Conservation (phyloP, 2,329 filamentous ascomycete genomes). For the Alternaria metachromatica region DNA sequence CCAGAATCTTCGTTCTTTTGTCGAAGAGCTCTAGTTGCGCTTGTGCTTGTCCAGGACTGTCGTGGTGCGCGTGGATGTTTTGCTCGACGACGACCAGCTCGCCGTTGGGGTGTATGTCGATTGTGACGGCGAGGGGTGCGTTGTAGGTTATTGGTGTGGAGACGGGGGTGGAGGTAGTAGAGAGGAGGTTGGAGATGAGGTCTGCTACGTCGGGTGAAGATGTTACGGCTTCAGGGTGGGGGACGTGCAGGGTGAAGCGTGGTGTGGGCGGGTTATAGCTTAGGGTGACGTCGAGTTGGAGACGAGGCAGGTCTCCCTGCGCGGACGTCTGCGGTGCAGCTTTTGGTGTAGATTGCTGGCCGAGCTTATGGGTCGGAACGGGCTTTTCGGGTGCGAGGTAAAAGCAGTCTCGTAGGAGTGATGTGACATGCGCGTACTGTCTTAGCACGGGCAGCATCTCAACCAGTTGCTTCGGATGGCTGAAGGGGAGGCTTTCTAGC, state of each 20-base stretch:
- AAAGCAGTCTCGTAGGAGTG: slow-evolving; percentile 69
- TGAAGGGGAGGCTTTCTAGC: slow-evolving; percentile 74
- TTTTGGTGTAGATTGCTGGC: slow-evolving; percentile 22
- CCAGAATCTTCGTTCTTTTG: too few relatives aligned
- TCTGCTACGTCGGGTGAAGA: slow-evolving; percentile 4
- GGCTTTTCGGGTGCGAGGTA: slow-evolving; percentile 39
- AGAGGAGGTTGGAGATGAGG: slow-evolving; percentile 28
- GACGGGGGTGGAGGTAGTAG: slow-evolving; percentile 33
- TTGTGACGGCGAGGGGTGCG: slow-evolving; percentile 57
- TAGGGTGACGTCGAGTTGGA: slow-evolving; percentile 42
- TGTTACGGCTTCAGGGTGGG: slow-evolving; percentile 29
- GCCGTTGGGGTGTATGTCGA: slow-evolving; percentile 67
- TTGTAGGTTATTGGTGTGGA: background rate
- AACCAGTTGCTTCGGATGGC: slow-evolving; percentile 77
- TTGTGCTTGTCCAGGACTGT: too few relatives aligned
- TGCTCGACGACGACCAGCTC: slow-evolving; percentile 65
- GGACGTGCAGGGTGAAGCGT: slow-evolving; percentile 38
- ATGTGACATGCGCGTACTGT: slow-evolving; percentile 76
- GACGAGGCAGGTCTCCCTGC: background rate
- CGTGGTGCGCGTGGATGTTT: slow-evolving; percentile 56
- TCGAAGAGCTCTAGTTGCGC: too few relatives aligned
- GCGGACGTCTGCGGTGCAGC: background rate
- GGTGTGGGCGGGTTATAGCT: slow-evolving; percentile 43
- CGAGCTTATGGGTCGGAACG: slow-evolving; percentile 18
- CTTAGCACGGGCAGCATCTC: slow-evolving; percentile 73